A percentile compares a stretch with the other conserved stretches of the same genome.
Conservation (phyloP, 1,284 basidiomycete genomes). For the Marasmius tenuissimus region DNA sequence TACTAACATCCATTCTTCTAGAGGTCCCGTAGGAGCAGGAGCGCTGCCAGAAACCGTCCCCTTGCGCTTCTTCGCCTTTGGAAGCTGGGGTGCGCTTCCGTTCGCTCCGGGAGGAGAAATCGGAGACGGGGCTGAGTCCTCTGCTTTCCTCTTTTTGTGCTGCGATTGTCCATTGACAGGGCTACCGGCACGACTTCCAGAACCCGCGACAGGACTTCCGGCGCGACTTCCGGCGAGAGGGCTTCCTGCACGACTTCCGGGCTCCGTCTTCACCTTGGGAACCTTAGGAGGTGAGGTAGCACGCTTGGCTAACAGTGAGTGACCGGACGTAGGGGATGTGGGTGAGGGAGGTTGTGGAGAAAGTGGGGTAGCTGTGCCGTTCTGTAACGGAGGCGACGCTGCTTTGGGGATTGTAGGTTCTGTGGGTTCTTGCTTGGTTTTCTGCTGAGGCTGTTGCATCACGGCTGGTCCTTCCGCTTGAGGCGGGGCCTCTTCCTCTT, state of each 20-base stretch:
- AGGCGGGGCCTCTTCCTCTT: conserved; percentile 56
- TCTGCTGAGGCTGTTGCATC: conserved; percentile 43
- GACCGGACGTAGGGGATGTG: conserved; percentile 42
- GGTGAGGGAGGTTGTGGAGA: conserved; percentile 37
- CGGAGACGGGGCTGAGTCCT: conserved; percentile 42
- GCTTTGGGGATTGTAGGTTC: conserved; percentile 32
- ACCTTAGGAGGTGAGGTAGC: conserved; percentile 65
- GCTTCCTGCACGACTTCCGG: conserved; percentile 36
- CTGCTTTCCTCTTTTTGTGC: conserved; percentile 67
- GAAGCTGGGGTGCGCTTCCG: conserved; percentile 23
- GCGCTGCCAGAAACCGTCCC: conserved; percentile 28
- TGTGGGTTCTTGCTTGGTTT: conserved; percentile 28
- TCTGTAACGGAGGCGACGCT: conserved; percentile 20
- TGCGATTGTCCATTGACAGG: conserved; percentile 27
- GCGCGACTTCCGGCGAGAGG: conserved; percentile 39
- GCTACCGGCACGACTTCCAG: conserved; percentile 28
- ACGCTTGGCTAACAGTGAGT: conserved; percentile 78
- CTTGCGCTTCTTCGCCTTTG: conserved; percentile 68
- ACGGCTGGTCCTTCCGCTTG: conserved; percentile 59
- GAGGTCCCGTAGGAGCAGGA: conserved; percentile 46
- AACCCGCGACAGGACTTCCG: conserved; percentile 38
- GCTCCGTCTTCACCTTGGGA: conserved; percentile 50
- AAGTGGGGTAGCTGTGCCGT: conserved; percentile 50
- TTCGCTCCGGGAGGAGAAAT: conserved; percentile 30
- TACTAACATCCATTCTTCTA: conserved; percentile 65